These are phyloP conservation scores for Gossypium stocksii DNA, from an alignment of 345 rosid genomes.

Conservation along the genomic window DNA sequence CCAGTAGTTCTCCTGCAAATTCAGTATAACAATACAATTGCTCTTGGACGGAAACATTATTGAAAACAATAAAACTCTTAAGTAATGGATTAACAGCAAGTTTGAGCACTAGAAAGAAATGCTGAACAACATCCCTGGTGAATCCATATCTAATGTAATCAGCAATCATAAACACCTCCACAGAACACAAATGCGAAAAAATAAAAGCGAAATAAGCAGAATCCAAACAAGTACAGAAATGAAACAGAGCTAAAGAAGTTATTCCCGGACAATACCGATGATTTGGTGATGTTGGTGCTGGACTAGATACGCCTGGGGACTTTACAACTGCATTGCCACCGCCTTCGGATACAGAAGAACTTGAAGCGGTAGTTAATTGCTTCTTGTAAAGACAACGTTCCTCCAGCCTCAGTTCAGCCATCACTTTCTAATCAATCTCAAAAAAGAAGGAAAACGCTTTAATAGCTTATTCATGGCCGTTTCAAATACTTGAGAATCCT, in stretches of 20 bases:
- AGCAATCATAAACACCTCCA: background rate
- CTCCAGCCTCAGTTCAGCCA: slow-evolving; percentile 54
- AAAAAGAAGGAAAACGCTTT: background rate
- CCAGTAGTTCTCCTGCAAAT: slow-evolving; percentile 85
- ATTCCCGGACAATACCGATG: slow-evolving; percentile 37
- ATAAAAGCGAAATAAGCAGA: background rate
- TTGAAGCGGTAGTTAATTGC: slow-evolving; percentile 66
- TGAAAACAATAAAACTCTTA: slow-evolving; percentile 14
- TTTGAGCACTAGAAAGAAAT: background rate
- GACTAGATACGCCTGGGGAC: slow-evolving; percentile 75
- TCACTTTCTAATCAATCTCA: slow-evolving; percentile 36
- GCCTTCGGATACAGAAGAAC: slow-evolving; percentile 70
- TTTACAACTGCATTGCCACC: slow-evolving; percentile 57
- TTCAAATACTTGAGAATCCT: slow-evolving; percentile 21
- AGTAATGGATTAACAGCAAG: background rate
- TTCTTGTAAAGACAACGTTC: slow-evolving; percentile 77
- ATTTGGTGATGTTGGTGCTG: slow-evolving; percentile 55
- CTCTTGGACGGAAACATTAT: background rate
- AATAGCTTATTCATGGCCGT: slow-evolving; percentile 11
- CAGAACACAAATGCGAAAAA: background rate
- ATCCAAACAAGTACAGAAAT: background rate
- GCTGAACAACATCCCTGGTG: background rate
- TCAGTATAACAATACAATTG: slow-evolving; percentile 17
- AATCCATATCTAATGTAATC: background rate
- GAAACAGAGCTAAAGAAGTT: background rate